Percentiles rank a stretch among this genome's conserved stretches.
Evolutionary conservation across 257 asterid species (phyloP).

Genomic region (Solanum peruvianum): DNA sequence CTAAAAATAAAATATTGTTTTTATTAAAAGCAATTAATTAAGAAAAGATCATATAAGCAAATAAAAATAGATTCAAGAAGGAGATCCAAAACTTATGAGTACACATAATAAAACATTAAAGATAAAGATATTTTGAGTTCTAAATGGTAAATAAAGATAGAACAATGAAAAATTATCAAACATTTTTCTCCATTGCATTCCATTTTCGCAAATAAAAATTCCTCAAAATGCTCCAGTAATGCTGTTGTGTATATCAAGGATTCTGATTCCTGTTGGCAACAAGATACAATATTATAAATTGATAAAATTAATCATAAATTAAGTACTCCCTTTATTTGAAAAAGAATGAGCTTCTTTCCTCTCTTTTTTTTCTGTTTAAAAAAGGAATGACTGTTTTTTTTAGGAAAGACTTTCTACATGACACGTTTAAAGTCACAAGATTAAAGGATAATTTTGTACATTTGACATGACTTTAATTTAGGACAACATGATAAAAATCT

Average conservation of each 20-base stretch:
- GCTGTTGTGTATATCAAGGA: background rate
- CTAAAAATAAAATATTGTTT: background rate
- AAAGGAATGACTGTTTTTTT: no score
- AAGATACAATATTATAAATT: no score
- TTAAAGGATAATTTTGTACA: no score
- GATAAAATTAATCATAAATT: background rate
- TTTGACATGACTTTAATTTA: no score
- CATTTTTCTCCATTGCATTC: background rate
- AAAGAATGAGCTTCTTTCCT: no score
- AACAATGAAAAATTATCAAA: background rate
- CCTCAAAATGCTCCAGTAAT: background rate
- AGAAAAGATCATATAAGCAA: background rate
- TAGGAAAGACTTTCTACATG: accelerated
- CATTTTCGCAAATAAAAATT: background rate
- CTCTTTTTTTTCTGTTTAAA: accelerated
- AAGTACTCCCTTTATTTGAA: no score
- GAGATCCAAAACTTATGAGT: background rate
- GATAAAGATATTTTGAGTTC: no score
- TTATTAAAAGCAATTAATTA: no score
- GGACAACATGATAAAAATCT: no score
- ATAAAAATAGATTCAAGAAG: no score
- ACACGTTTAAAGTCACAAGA: accelerated
- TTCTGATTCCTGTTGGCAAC: background rate
- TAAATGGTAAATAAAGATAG: no score
- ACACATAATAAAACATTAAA: no score